Percentiles rank a stretch among this genome's conserved stretches.
Conservation (phyloP, 495 filamentous ascomycete species). For the Aspergillus ostianus region DNA sequence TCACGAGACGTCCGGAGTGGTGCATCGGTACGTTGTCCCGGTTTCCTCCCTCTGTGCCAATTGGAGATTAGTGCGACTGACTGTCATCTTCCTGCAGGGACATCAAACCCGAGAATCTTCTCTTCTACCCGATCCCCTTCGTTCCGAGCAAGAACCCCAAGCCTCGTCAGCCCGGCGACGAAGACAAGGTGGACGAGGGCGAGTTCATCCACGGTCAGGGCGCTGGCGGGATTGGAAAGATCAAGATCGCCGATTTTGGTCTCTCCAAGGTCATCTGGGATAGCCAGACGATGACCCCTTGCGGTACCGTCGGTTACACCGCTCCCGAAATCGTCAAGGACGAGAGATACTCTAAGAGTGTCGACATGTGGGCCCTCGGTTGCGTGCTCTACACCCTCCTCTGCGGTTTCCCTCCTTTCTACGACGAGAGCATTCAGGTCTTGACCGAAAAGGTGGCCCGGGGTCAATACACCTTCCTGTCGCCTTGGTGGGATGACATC, state of each 20-base stretch:
- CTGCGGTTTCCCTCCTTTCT: conserved; percentile 97
- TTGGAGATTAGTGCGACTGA: not conserved
- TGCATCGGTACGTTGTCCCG: conserved; percentile 77
- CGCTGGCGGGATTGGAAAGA: conserved; percentile 86
- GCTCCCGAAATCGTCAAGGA: conserved; percentile 99
- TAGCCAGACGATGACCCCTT: conserved; percentile 97
- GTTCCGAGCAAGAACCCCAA: conserved; percentile 78
- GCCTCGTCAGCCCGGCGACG: conserved; percentile 77
- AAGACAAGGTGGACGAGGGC: conserved; percentile 96
- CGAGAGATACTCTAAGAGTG: conserved; percentile 96
- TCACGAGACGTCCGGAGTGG: conserved; percentile 91
- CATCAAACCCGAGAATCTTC: conserved; percentile 96
- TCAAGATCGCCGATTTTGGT: conserved; percentile 98
- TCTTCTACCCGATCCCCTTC: conserved; percentile 85
- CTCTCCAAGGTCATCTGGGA: conserved; percentile 98
- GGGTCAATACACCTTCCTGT: conserved; percentile 96
- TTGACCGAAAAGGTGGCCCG: conserved; percentile 96
- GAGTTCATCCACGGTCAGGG: conserved; percentile 84
- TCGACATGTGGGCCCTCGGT: conserved; percentile 98
- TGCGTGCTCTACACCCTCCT: conserved; percentile 96
- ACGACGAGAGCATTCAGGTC: conserved; percentile 96
- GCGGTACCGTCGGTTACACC: conserved; percentile 96
- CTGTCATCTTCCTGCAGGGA: conserved; percentile 59
- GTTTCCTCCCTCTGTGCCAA: not conserved
- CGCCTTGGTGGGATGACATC: conserved; percentile 99